Evolutionary conservation across 2,329 filamentous ascomycete species (phyloP).

Genomic region (Parafenestella ontariensis): DNA sequence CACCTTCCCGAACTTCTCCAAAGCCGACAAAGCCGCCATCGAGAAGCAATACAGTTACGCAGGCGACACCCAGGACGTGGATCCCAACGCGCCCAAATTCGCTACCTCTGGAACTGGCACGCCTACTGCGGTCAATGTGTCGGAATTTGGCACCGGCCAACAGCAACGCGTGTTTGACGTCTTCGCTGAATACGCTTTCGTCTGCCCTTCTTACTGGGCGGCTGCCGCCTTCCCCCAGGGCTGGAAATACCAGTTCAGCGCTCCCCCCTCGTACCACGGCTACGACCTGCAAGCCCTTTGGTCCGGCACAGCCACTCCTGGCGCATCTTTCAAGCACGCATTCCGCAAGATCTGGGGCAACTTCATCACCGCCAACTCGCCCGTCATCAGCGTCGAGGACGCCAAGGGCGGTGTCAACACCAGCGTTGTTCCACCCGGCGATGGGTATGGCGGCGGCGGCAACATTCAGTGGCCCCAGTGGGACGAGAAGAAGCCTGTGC

Average conservation of each 20-base stretch:
- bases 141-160: constrained; percentile 38
- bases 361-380: constrained; percentile 37
- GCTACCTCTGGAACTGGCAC: constrained; percentile 30
- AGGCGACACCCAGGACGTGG: constrained; percentile 29
- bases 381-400: constrained; percentile 36
- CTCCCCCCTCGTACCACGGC: constrained; percentile 39
- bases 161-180: constrained; percentile 51
- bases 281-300: constrained; percentile 43
- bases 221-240: constrained; percentile 44
- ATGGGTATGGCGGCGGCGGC: constrained; percentile 12
- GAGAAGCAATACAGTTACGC: constrained; percentile 39
- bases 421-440: constrained; percentile 25
- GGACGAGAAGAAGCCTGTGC: constrained; percentile 18
- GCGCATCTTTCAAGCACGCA: constrained; percentile 37
- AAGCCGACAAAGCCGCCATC: constrained; percentile 29
- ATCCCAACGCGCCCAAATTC: constrained; percentile 33
- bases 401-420: constrained; percentile 34
- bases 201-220: constrained; percentile 51
- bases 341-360: constrained; percentile 46
- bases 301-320: constrained; percentile 31
- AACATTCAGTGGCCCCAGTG: constrained; percentile 40
- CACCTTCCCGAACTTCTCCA: constrained; percentile 48
- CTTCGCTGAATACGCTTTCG: constrained; percentile 56
- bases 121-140: constrained; percentile 39
- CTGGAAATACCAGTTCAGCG: constrained; percentile 46